phyloP scores from a whole-genome alignment of 225 moss, liverwort and hornwort genomes.

The Lunularia cruciata region DNA sequence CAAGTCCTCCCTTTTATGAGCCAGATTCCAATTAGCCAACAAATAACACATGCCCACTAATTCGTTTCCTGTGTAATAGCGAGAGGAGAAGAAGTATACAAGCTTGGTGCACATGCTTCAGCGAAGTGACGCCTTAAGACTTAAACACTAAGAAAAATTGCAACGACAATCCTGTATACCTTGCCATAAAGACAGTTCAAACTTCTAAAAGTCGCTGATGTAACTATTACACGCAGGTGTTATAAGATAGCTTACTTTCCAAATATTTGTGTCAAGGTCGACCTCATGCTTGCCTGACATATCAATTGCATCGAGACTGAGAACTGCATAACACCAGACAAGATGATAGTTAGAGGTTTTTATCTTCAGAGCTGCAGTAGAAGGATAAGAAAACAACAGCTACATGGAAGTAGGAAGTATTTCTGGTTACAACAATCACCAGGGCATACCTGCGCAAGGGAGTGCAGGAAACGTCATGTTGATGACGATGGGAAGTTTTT shows the following conservation, averaged over 20 bases:
- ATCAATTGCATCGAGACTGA: slow-evolving; percentile 98
- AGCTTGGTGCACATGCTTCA: no score
- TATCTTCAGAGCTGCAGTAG: not conserved
- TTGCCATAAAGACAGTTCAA: no score
- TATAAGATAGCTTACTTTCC: slow-evolving; percentile 66
- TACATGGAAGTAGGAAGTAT: no score
- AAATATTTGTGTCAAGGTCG: slow-evolving; percentile 95
- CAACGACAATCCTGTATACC: no score
- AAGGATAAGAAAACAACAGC: not conserved
- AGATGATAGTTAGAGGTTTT: not conserved
- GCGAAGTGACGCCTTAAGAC: no score
- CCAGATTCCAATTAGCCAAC: slow-evolving; percentile 17
- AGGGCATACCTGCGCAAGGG: slow-evolving; percentile 75
- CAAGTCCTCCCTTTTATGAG: no score
- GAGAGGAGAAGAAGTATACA: no score
- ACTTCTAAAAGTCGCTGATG: no score
- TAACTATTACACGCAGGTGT: not conserved
- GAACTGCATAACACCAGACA: slow-evolving; percentile 51
- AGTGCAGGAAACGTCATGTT: slow-evolving; percentile 95
- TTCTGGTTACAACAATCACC: not conserved
- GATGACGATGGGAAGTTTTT: slow-evolving; percentile 87
- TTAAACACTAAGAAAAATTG: no score
- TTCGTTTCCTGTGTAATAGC: no score
- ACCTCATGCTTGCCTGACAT: slow-evolving; percentile 99
- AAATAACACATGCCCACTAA: no score